Base-by-base conservation (phyloP, 371 early-diverging fungal species). In the Syncephalastrum contaminatum region DNA sequence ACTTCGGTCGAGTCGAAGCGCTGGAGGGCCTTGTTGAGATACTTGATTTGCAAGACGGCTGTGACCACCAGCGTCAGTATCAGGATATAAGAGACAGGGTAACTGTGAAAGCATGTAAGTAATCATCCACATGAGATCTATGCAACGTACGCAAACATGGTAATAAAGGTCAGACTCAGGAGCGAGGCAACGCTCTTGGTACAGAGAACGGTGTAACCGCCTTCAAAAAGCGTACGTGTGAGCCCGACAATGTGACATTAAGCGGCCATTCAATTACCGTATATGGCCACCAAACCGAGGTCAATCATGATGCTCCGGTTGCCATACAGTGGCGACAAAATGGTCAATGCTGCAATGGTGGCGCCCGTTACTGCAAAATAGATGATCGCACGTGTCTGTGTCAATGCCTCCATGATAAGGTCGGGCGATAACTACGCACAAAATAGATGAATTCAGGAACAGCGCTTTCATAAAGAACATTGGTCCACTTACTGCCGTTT, bases 151-250 rank as follows among this genome's bases (percentile, higher is more conserved):
- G 75, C 73, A 64, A 89, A 85, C 80, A 89, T 83, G 51, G 70
- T 73, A 51, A 86, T 71, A 41, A 85, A 76, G 8, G 81, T 76
- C 43, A 85, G 60, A 27, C 85, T 87, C 25, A 90, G 65, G 48
- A 89, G 64, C 2, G 87, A 87, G 2, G 89, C 85, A 4, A 90
- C 75, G 20, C 85, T 88, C 59, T 90, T 90, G 22, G 89, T 89
- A 18, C 87, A 80, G 42, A 90, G 66, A 2, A 90, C 91, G 19
- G 91, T 90, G 70, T 85, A 90, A 56, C 89, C 89, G 60, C 89
- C 89, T 89, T 62, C 41, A 24, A 40, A 36, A 10, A 8, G 36
- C 10, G 5, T 30, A 10, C 10, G 44, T 40, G 45, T 30, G 36
- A 30, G 36, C 36, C 36, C 7, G 36, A 30, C 12, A 12, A 2